These are phyloP conservation scores for Selaginella moellendorffii DNA, from an alignment of 75 land plant genomes.

Conservation along the genomic window DNA sequence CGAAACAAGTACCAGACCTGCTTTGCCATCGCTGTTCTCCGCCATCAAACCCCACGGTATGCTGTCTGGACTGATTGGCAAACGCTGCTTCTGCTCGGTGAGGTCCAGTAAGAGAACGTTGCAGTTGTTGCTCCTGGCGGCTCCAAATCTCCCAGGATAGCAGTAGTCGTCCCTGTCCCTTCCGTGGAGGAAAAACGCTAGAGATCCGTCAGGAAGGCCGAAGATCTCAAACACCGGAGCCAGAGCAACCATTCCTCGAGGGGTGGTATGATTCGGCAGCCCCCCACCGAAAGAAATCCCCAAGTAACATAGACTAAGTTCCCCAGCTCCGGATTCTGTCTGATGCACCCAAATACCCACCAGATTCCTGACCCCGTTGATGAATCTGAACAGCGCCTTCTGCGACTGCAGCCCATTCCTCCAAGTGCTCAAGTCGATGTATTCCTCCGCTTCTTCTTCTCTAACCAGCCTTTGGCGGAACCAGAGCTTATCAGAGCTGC, in stretches of 20 bases:
- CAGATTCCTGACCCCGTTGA: constrained; percentile 31
- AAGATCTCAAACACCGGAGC: constrained; percentile 86
- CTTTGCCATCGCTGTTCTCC: background rate
- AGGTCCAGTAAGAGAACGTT: constrained; percentile 73
- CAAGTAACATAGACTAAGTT: constrained; percentile 70
- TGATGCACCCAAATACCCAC: constrained; percentile 91
- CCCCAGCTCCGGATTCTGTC: constrained; percentile 89
- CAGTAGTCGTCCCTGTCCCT: constrained; percentile 47
- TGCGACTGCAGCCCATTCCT: too few species aligned
- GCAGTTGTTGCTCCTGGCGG: constrained; percentile 27
- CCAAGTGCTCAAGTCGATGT: too few species aligned
- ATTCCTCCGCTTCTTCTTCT: too few species aligned
- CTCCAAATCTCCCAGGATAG: constrained; percentile 50
- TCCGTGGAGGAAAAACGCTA: constrained; percentile 60
- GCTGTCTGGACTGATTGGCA: constrained; percentile 9
- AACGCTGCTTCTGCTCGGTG: too few species aligned
- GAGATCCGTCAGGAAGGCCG: constrained; percentile 40
- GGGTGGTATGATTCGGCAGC: too few species aligned
- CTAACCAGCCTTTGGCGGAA: too few species aligned
- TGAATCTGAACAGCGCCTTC: constrained; percentile 59
- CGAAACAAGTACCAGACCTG: constrained; percentile 32
- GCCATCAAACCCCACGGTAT: too few species aligned
- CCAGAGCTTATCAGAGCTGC: too few species aligned
- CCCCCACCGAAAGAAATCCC: constrained; percentile 59
- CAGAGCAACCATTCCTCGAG: constrained; percentile 53